phyloP scores from a whole-genome alignment of 345 rosid species.

The Salix suchowensis region DNA sequence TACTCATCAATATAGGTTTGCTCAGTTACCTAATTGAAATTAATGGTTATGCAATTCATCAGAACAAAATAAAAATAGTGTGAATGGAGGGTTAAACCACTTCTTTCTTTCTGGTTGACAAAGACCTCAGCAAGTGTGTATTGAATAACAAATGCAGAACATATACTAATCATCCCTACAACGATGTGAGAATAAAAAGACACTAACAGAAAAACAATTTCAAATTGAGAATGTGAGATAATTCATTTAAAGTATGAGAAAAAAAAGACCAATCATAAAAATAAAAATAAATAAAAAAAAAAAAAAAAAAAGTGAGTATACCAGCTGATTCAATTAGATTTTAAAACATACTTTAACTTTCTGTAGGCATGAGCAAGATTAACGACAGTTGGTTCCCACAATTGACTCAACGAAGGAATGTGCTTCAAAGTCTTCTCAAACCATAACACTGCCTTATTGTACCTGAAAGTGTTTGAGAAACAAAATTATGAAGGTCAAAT shows the following conservation, averaged over 20 bases:
- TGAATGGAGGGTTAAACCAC: background rate
- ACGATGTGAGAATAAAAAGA: background rate
- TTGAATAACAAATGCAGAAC: background rate
- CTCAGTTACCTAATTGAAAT: background rate
- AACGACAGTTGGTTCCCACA: constrained; percentile 87
- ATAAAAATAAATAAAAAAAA: background rate
- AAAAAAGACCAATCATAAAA: background rate
- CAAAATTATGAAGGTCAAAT: constrained; percentile 4
- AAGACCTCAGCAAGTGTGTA: background rate
- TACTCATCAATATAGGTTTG: background rate
- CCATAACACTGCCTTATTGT: constrained; percentile 76
- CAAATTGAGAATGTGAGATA: background rate
- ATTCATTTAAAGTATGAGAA: background rate
- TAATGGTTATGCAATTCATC: background rate
- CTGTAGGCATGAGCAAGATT: constrained; percentile 89
- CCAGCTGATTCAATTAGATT: background rate
- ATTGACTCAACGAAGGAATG: constrained; percentile 68
- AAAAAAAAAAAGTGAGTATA: constrained; percentile 9
- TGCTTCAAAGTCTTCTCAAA: constrained; percentile 83
- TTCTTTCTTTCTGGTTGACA: background rate
- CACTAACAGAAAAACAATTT: background rate
- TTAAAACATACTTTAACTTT: constrained; percentile 59
- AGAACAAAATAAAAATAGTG: background rate
- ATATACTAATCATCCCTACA: background rate
- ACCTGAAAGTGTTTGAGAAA: constrained; percentile 51